Evolutionary conservation across 768 basidiomycete species (phyloP), one percentile per base, ranked within the genome.

Genomic region (Tremella fuciformis): DNA sequence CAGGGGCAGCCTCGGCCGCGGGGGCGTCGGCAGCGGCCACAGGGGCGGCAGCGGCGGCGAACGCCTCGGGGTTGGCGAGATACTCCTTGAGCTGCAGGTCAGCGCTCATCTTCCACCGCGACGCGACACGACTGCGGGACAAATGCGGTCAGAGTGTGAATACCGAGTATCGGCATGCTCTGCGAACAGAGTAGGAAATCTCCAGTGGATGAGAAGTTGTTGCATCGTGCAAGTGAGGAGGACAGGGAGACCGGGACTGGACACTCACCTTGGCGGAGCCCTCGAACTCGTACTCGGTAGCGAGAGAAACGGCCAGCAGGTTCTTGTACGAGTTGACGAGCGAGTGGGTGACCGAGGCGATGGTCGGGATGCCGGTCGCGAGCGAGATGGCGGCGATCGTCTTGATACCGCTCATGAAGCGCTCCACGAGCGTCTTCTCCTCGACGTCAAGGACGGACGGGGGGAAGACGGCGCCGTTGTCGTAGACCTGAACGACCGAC

Each of bases 241-340:
- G 34, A 58, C 24, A 56, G 8, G 39, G 29, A 57, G 38, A 62
- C 70, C 53, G 49, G 53, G 19, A 58, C 21, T 53, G 13, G 39
- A 53, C 39, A 75, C 84, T 71, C 61, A 91, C 91, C 88, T 96
- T 89, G 77, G 90, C 90, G 57, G 88, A 83, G 60, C 86, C 92
- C 74, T 93, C 90, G 79, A 97, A 97, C 54, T 86, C 84, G 85
- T 92, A 92, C 47, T 98, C 93, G 60, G 96, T 97, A 47, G 83
- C 85, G 58, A 97, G 80, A 42, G 91, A 86, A 67, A 98, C 79
- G 39, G 91, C 88, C 64, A 99, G 80, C 64, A 98, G 80, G 83
- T 98, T 99, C 86, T 99, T 99, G 88, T 97, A 98, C 44, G 92
- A 85, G 82, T 97, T 97, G 83, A 98, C 91, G 60, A 99, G 85